Percentiles rank a stretch among this genome's conserved stretches.
phyloP scores from a whole-genome alignment of 2,329 filamentous ascomycete species.

The Aspergillus candidus region DNA sequence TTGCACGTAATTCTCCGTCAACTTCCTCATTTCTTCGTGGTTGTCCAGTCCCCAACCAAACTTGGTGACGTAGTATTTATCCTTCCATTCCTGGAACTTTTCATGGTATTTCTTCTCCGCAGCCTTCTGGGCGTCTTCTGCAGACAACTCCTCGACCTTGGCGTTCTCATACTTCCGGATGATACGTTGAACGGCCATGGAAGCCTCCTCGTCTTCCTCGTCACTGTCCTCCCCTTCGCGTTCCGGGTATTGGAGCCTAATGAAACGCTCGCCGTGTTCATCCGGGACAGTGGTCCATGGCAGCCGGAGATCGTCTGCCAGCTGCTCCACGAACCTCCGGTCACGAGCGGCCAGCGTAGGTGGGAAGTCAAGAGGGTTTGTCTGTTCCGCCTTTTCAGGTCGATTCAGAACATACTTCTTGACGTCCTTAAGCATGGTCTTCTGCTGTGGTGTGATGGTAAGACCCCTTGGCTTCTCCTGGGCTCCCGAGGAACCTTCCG shows the following conservation, averaged over 20 bases:
- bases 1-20: conserved; percentile 95
- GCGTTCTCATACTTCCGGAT: conserved; percentile 89
- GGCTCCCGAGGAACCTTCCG: conserved; percentile 58
- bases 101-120: conserved; percentile 82
- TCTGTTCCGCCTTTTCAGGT: conserved; percentile 43
- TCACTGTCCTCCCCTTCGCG: conserved; percentile 49
- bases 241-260: conserved; percentile 57
- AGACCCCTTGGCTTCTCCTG: conserved; percentile 56
- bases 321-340: conserved; percentile 85
- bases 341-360: conserved; percentile 70
- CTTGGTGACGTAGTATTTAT: conserved; percentile 85
- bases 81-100: conserved; percentile 90
- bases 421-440: conserved; percentile 72
- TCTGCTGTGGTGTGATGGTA: conserved; percentile 72
- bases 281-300: conserved; percentile 60
- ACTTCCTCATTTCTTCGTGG: conserved; percentile 69
- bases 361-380: conserved; percentile 64
- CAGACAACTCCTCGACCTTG: conserved; percentile 69
- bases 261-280: conserved; percentile 59
- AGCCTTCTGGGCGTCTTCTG: conserved; percentile 70
- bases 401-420: conserved; percentile 75
- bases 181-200: conserved; percentile 75
- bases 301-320: conserved; percentile 64
- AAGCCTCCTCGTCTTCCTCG: conserved; percentile 75
- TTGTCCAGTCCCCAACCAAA: conserved; percentile 83